Conservation (phyloP, 768 basidiomycete species). For the Macrolepiota dolichaula region DNA sequence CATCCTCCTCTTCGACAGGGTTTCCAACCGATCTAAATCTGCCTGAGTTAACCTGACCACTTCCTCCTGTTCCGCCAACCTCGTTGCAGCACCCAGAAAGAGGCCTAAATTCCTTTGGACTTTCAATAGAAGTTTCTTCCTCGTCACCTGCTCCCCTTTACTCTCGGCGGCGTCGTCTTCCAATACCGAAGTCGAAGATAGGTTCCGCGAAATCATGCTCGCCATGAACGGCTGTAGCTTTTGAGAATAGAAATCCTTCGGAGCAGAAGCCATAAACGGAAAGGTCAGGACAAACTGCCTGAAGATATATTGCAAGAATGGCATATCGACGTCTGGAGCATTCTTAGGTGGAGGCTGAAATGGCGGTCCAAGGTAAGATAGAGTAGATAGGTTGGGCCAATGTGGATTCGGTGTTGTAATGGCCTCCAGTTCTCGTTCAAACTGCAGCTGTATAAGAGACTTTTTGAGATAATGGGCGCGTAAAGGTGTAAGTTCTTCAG, state of each 20-base stretch:
- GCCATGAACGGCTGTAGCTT: constrained; percentile 95
- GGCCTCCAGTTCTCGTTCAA: constrained; percentile 76
- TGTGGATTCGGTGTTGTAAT: constrained; percentile 35
- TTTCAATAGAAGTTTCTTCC: constrained; percentile 70
- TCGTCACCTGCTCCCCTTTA: constrained; percentile 49
- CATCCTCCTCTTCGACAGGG: constrained; percentile 60
- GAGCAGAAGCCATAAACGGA: constrained; percentile 89
- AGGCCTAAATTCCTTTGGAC: constrained; percentile 83
- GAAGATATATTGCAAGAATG: constrained; percentile 87
- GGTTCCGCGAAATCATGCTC: constrained; percentile 76
- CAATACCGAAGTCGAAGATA: constrained; percentile 57
- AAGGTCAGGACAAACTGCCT: constrained; percentile 92
- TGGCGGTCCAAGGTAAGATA: constrained; percentile 87
- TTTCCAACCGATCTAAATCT: constrained; percentile 79
- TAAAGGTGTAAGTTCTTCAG: constrained; percentile 65
- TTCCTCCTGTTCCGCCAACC: constrained; percentile 81
- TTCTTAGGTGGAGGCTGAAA: constrained; percentile 71
- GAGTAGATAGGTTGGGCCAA: constrained; percentile 46
- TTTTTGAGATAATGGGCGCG: constrained; percentile 99
- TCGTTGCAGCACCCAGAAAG: constrained; percentile 78
- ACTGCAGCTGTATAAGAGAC: constrained; percentile 83
- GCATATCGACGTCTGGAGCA: constrained; percentile 64
- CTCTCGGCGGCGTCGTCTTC: constrained; percentile 38
- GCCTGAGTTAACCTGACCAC: constrained; percentile 85
- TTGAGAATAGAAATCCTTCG: constrained; percentile 86